Conservation (phyloP, 2,329 filamentous ascomycete species). For the Coniella lustricola region DNA sequence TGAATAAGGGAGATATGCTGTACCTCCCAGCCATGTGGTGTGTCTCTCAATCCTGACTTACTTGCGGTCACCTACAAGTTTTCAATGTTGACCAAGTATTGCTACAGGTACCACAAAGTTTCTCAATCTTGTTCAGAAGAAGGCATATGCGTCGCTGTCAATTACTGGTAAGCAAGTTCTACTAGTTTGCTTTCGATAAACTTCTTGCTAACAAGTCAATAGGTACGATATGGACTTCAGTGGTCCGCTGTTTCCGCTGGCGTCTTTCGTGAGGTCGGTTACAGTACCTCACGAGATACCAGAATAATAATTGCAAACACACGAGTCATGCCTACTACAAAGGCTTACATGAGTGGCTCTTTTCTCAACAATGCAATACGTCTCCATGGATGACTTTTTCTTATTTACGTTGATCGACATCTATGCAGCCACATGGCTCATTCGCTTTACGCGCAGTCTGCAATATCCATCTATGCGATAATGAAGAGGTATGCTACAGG, state of each 20-base stretch:
- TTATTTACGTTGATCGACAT: too few species aligned
- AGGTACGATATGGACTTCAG: constrained; percentile 54
- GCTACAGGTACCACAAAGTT: constrained; percentile 67
- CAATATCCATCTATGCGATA: too few species aligned
- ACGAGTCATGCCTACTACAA: neutral
- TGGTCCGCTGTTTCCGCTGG: constrained; percentile 44
- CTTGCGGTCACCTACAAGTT: neutral
- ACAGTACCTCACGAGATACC: constrained; percentile 4
- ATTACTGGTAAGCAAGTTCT: constrained; percentile 59
- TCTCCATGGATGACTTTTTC: too few species aligned
- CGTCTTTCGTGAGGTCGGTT: constrained; percentile 29
- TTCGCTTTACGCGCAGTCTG: too few species aligned
- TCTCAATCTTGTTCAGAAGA: constrained; percentile 62
- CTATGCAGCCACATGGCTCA: too few species aligned
- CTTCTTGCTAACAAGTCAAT: neutral
- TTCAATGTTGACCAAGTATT: neutral
- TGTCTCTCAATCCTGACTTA: constrained; percentile 19
- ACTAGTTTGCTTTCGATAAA: neutral
- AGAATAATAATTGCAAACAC: neutral
- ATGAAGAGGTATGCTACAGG: too few species aligned
- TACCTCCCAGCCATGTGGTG: constrained; percentile 78
- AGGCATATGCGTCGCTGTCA: constrained; percentile 69
- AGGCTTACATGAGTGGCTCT: neutral
- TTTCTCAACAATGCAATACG: too few species aligned
- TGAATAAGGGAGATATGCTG: constrained; percentile 70